A percentile compares a stretch with the other conserved stretches of the same genome.
Conservation (phyloP, 2,329 filamentous ascomycete species). For the Drechmeria coniospora region DNA sequence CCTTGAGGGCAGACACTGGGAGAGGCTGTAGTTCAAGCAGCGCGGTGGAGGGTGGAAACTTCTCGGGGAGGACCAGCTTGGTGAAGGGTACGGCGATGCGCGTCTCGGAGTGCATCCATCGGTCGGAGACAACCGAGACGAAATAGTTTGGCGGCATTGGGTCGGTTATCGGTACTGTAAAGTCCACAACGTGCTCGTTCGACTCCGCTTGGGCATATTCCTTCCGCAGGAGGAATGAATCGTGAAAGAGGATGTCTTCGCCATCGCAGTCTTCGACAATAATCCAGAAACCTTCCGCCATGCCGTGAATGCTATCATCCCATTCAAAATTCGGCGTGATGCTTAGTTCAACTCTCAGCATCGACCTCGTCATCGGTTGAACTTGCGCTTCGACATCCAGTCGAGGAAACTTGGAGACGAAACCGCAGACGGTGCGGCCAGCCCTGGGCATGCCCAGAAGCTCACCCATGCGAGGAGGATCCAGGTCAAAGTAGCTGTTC, state of each 20-base stretch:
- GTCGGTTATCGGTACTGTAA: constrained; percentile 90
- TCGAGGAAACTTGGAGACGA: constrained; percentile 86
- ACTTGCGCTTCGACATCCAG: constrained; percentile 87
- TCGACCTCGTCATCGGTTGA: constrained; percentile 84
- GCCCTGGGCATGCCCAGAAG: constrained; percentile 80
- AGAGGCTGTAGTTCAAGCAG: constrained; percentile 84
- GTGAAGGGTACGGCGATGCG: constrained; percentile 88
- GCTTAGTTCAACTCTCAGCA: constrained; percentile 78
- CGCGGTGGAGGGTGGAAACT: constrained; percentile 87
- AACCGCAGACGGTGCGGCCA: constrained; percentile 67
- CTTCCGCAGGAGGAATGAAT: constrained; percentile 81
- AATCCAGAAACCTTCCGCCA: constrained; percentile 90
- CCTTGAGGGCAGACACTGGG: constrained; percentile 77
- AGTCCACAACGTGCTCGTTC: constrained; percentile 89
- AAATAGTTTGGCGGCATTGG: constrained; percentile 99
- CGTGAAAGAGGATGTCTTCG: constrained; percentile 87
- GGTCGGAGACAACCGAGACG: constrained; percentile 82
- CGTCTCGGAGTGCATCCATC: constrained; percentile 98
- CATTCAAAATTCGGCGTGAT: constrained; percentile 92
- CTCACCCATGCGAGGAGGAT: constrained; percentile 92
- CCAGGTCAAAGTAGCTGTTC: constrained; percentile 88
- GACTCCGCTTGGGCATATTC: constrained; percentile 75
- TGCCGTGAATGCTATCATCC: constrained; percentile 80
- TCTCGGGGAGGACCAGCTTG: constrained; percentile 85
- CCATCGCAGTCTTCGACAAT: constrained; percentile 94